A percentile compares a stretch with the other conserved stretches of the same genome.
These are phyloP conservation scores for Tuber brumale DNA, from an alignment of 495 filamentous ascomycete genomes.

Conservation along the genomic window DNA sequence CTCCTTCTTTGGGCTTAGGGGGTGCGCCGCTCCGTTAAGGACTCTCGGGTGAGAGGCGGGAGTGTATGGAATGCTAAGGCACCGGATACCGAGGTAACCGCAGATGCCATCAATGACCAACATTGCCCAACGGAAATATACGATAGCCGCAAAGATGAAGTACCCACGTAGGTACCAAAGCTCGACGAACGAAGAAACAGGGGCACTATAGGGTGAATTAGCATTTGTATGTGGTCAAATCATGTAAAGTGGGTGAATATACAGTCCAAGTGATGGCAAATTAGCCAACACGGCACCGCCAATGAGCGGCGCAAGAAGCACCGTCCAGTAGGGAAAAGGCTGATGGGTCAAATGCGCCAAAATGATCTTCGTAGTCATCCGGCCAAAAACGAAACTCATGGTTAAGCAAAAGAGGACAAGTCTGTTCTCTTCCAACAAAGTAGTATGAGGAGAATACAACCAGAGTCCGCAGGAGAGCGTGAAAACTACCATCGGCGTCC, in stretches of 20 bases:
- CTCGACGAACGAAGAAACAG: constrained; percentile 56
- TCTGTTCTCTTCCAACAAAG: constrained; percentile 69
- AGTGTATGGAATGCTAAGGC: constrained; percentile 69
- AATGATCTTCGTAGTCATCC: constrained; percentile 99
- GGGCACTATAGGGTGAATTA: constrained; percentile 39
- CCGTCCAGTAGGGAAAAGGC: constrained; percentile 94
- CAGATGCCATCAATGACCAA: constrained; percentile 90
- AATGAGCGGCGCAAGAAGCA: constrained; percentile 76
- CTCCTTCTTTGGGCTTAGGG: constrained; percentile 19
- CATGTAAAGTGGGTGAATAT: constrained; percentile 7
- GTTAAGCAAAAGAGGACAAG: constrained; percentile 88
- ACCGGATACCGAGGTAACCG: constrained; percentile 83
- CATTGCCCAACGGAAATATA: constrained; percentile 87
- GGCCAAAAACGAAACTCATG: constrained; percentile 94
- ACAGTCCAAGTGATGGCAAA: constrained; percentile 68
- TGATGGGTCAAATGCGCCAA: constrained; percentile 88
- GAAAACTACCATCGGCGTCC: constrained; percentile 83
- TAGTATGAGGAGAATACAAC: constrained; percentile 82
- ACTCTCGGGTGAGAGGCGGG: constrained; percentile 15
- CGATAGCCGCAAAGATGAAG: constrained; percentile 69
- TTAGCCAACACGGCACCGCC: constrained; percentile 78
- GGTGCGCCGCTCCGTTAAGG: constrained; percentile 19
- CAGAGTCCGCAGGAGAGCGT: constrained; percentile 66
- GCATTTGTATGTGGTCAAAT: background rate
- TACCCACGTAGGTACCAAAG: constrained; percentile 74